phyloP scores from a whole-genome alignment of 768 basidiomycete genomes.

The Agrocybe chaxingu region DNA sequence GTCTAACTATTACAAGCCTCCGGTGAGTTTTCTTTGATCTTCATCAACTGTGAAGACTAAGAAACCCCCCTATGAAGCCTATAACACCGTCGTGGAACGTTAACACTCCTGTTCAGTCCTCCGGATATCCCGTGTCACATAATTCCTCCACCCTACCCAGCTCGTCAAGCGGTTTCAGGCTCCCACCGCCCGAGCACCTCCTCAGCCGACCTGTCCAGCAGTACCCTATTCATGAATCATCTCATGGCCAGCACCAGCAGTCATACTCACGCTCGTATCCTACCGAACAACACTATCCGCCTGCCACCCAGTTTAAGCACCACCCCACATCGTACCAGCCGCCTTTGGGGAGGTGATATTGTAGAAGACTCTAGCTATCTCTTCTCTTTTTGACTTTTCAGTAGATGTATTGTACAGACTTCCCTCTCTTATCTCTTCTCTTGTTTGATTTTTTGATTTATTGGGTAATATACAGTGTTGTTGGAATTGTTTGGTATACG shows the following conservation, averaged over 20 bases:
- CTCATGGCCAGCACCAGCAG: constrained; percentile 4
- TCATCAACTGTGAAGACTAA: not conserved
- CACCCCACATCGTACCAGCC: constrained; percentile 29
- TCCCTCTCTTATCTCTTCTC: not conserved
- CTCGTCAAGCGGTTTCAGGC: too few relatives aligned
- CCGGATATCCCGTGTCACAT: constrained; percentile 14
- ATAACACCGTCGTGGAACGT: constrained; percentile 22
- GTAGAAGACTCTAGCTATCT: not conserved
- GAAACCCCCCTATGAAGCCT: constrained; percentile 12
- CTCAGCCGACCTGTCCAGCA: too few relatives aligned
- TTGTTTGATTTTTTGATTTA: constrained; percentile 16
- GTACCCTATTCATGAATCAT: too few relatives aligned
- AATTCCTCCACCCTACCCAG: not conserved
- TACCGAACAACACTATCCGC: constrained; percentile 19
- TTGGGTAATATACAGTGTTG: constrained; percentile 17
- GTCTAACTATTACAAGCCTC: constrained; percentile 13
- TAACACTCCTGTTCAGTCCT: constrained; percentile 15
- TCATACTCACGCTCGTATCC: constrained; percentile 8
- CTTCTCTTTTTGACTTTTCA: not conserved
- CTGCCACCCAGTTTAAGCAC: constrained; percentile 26
- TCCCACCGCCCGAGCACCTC: too few relatives aligned
- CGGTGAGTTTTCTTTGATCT: constrained; percentile 5
- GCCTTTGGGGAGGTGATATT: constrained; percentile 19
- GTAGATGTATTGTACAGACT: constrained; percentile 17
- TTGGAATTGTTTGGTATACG: constrained; percentile 40